Evolutionary conservation across 371 early-diverging fungal species (phyloP), one percentile per base, ranked within the genome.

Genomic region (Enteropsectra breve): DNA sequence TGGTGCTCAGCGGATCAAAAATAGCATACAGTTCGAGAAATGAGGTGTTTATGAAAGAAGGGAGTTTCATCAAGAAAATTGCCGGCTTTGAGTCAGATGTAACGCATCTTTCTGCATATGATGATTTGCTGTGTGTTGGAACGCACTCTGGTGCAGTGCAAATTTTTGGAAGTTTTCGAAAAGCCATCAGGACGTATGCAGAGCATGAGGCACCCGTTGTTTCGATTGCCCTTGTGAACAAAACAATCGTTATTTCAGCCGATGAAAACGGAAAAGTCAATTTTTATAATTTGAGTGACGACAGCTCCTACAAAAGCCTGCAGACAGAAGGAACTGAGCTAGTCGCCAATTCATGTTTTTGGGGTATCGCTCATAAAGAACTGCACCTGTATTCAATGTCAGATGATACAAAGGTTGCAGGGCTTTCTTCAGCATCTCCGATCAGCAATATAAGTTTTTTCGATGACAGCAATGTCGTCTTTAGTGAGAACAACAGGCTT

Each of bases 121-220:
- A 52, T n/a, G 36, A 63, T 3, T 36, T 73, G 13, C 8, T 63
- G 6, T 46, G 43, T n/a, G 38, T 24, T 28, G 73, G 73, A 37
- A 57, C 72, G 15, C 29, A 30, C 3, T 21, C 23, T 34, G 73
- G 73, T 11, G 32, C 38, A 15, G 34, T 73, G 5, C 58, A 63
- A n/a, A 48, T 66, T 26, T 23, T 68, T 50, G 28, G 30, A 4
- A 59, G 33, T 48, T 56, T 52, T 38, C 59, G 37, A 30, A 68
- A 33, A 34, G 21, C 33, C 33, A 21, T 73, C 13, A 43, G 69
- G 33, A 52, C 45, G 30, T 73, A 59, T 55, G n/a, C 8, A 23
- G 73, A 68, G 26, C 73, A 73, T 33, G 28, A 26, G 1, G 60
- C 66, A 30, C 60, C 45, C 33, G 46, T 73, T 37, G 68, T 49